Evolutionary conservation across 2,329 filamentous ascomycete genomes (phyloP), one percentile per base, ranked within the genome.

Genomic region (Pseudonectria foliicola): DNA sequence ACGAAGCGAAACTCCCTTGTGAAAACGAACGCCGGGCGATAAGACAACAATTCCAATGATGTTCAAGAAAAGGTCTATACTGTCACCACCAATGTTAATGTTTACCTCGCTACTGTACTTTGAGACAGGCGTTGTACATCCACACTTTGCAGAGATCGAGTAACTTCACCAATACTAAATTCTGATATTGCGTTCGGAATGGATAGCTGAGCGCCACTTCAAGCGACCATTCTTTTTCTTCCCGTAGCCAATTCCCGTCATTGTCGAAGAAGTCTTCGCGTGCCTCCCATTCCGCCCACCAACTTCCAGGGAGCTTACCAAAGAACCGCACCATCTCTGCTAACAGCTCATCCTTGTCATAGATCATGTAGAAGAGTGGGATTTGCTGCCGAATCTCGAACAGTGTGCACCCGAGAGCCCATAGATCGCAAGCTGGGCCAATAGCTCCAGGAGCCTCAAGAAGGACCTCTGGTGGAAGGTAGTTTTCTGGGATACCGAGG

Each of bases 401-500:
- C 0, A 62, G 24, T 0, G 54, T 59, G 15, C 57, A 61, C 0
- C 49, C 58, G 3, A 61, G 50, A 18, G 58, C 55, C 56, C 59
- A 61, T 1, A 60, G 27, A 24, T 61, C 57, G 2, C 42, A 49
- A 0, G 31, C 37, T 0, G 45, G 38, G 0, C 57, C 50, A 2
- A 49, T 10, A 1, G n/a, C 10, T 5, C 23, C 25, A 3, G 42
- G 45, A 0, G 31, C 10, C 2, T 55, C 53, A 0, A 60, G 31
- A 0, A 55, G 18, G 1, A 46, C 14, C 26, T 61, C 57, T 0
- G 56, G 56, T 1, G 57, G 38, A 1, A 52, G 44, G 18, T 60
- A 60, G 13, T 41, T 34, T 16, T 46, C 38, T 0, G 55, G 57
- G 0, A 52, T 61, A 1, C 53, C 53, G 0, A 58, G 36, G 4